A percentile compares a stretch with the other conserved stretches of the same genome.
Conservation (phyloP, 805 yeast species). For the Myxozyma monticola region DNA sequence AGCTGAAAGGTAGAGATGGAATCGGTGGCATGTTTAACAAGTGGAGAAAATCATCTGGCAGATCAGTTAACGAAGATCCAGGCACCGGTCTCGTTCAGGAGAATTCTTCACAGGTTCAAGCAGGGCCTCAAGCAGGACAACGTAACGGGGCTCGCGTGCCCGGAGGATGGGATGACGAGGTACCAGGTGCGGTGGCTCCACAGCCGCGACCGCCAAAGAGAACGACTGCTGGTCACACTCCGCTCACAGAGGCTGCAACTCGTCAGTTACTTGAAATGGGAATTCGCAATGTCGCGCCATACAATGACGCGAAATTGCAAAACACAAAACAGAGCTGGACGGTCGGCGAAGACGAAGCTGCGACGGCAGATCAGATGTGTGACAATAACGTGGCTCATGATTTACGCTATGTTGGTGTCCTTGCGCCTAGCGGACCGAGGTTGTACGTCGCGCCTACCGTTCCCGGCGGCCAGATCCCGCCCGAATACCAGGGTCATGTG, state of each 20-base stretch:
- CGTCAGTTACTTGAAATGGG: constrained; percentile 22
- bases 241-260: constrained; percentile 17
- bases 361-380: constrained; percentile 24
- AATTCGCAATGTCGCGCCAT: constrained; percentile 21
- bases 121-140: no score
- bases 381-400: constrained; percentile 27
- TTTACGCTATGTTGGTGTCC: constrained; percentile 14
- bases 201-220: background rate
- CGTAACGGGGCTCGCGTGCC: constrained; percentile 5
- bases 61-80: background rate
- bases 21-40: constrained; percentile 19
- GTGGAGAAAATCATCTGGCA: constrained; percentile 8
- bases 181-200: background rate
- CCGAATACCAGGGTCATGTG: constrained; percentile 9
- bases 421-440: constrained; percentile 16
- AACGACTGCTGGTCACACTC: background rate
- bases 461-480: constrained; percentile 12
- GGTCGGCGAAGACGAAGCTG: constrained; percentile 14
- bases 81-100: no score
- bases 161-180: constrained; percentile 22
- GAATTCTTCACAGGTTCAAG: no score
- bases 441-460: constrained; percentile 15
- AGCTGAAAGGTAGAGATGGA: background rate
- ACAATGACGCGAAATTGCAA: constrained; percentile 4
- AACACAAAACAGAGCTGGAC: constrained; percentile 14